Evolutionary conservation across 2,329 filamentous ascomycete species (phyloP).

Genomic region (Penicillium italicum): DNA sequence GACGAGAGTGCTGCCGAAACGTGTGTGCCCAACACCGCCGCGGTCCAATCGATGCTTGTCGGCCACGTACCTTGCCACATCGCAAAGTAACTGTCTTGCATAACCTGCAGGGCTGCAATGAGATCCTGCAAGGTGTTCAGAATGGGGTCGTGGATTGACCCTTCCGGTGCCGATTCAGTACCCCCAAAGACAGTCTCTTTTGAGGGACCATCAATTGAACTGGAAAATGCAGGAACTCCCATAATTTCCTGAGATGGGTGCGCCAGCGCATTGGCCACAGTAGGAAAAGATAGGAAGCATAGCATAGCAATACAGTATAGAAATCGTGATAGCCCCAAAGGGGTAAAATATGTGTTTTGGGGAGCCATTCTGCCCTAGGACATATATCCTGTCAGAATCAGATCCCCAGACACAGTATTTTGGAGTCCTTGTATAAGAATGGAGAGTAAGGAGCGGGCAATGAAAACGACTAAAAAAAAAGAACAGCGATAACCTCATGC

Average conservation of each 20-base stretch:
- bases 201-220: conserved; percentile 1
- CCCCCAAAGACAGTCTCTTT: conserved; percentile 10
- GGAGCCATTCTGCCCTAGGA: conserved; percentile 17
- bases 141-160: conserved; percentile 18
- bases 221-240: background rate
- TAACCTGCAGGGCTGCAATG: conserved; percentile 63
- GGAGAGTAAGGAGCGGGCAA: background rate
- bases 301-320: conserved; percentile 23
- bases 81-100: conserved; percentile 76
- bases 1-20: conserved; percentile 69
- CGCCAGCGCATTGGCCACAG: conserved; percentile 30
- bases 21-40: conserved; percentile 76
- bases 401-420: conserved; percentile 5
- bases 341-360: conserved; percentile 8
- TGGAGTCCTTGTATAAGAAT: conserved; percentile 17
- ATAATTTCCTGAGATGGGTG: conserved; percentile 28
- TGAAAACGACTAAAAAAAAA: background rate
- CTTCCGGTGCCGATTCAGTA: conserved; percentile 1
- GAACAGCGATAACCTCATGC: conserved; percentile 3
- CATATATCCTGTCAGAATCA: conserved; percentile 4
- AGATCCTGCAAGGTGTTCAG: conserved; percentile 41
- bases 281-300: conserved; percentile 21
- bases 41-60: conserved; percentile 86
- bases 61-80: conserved; percentile 80
- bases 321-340: conserved; percentile 9